These are phyloP conservation scores for Spiromastix sp. DNA, from an alignment of 2,329 filamentous ascomycete species.

Conservation along the genomic window DNA sequence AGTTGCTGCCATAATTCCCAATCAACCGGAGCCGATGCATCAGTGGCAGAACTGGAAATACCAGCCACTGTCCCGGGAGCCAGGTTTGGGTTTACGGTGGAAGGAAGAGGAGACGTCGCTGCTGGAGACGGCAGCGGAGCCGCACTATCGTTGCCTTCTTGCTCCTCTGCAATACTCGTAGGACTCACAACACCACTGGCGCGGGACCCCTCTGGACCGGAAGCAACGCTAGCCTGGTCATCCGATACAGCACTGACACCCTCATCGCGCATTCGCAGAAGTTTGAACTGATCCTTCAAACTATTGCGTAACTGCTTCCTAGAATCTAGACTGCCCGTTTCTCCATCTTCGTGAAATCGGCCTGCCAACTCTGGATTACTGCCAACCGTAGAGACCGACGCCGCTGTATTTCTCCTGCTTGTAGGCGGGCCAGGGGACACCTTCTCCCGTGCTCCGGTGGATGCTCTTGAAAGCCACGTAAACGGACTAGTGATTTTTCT, in stretches of 20 bases:
- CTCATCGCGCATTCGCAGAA: slow-evolving; percentile 65
- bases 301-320: slow-evolving; percentile 49
- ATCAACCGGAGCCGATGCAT: slow-evolving; percentile 65
- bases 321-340: slow-evolving; percentile 37
- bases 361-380: slow-evolving; percentile 76
- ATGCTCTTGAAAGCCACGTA: slow-evolving; percentile 67
- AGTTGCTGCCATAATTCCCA: slow-evolving; percentile 98
- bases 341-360: slow-evolving; percentile 62
- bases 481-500: slow-evolving; percentile 84
- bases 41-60: slow-evolving; percentile 57
- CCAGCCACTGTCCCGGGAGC: slow-evolving; percentile 81
- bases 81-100: slow-evolving; percentile 57
- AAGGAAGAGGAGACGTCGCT: slow-evolving; percentile 37
- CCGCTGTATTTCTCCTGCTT: slow-evolving; percentile 61
- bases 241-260: slow-evolving; percentile 46
- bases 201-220: slow-evolving; percentile 31
- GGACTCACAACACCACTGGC: slow-evolving; percentile 38
- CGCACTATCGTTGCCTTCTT: slow-evolving; percentile 17
- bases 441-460: slow-evolving; percentile 45
- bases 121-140: slow-evolving; percentile 11
- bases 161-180: slow-evolving; percentile 33
- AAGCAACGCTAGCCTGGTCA: slow-evolving; percentile 43
- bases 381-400: slow-evolving; percentile 65
- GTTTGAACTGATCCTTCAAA: slow-evolving; percentile 68
- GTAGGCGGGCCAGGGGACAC: slow-evolving; percentile 43